Evolutionary conservation across 2,329 filamentous ascomycete species (phyloP), one percentile per base, ranked within the genome.

Genomic region (Domatiomyces catenatus): DNA sequence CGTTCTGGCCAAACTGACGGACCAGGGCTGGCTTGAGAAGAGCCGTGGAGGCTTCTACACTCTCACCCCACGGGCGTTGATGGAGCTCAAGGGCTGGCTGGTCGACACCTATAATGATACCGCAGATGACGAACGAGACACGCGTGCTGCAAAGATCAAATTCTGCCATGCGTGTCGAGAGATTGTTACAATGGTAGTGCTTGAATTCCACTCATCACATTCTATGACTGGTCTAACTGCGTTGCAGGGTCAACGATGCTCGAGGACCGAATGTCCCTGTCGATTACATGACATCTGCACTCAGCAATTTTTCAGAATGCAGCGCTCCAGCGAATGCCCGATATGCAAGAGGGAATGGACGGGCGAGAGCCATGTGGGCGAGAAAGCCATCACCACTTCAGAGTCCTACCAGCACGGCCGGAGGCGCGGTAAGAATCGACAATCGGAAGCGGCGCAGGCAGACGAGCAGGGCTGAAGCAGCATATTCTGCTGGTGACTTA

Each of bases 161-260:
- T 79, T 81, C 55, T 98, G 92, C 64, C 78, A 84, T 61, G 88
- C 86, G 0, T 98, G 92, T 67, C 84, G 80, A 65, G 88, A 94
- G 57, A 83, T 96, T 54, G 79, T 96, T 42, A 98, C 90, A 0
- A 71, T 84, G 56, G 76, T 75, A 61, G 57, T 68, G 65, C 32
- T 48, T 43, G 17, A 32, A 8, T 46, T 24, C 17, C 8, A 19
- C 18, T 2, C 28, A 8, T 7, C 43, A 46, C n/a, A 20, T 42
- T 6, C 22, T 19, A 17, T 28, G 17, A 12, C 44, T 18, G n/a
- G 3, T 36, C 47, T 52, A 18, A 42, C 43, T 42, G 15, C 20
- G 43, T 1, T 48, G 45, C 51, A 75, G 72, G 88, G 89, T 0
- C 77, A 88, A 72, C 76, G 89, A 50, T 94, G 89, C 66, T 66